Evolutionary conservation across 306 rosid genomes (phyloP).

Genomic region (Pterocarpus macrocarpus): DNA sequence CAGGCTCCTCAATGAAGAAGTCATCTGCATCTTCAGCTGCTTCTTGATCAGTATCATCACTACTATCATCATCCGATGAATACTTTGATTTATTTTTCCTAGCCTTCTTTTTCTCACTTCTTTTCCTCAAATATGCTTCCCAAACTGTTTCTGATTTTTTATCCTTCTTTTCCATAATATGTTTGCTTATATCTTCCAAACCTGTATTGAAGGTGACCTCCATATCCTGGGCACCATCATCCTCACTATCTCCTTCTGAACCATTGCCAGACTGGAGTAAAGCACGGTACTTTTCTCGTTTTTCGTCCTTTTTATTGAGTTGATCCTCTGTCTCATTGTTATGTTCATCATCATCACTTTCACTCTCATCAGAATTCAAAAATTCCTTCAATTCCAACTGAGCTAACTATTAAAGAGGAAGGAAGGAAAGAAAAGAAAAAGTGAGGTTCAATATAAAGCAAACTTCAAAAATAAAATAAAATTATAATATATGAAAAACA

Average conservation of each 20-base stretch:
- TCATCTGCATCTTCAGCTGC: constrained; percentile 69
- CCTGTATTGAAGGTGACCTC: constrained; percentile 94
- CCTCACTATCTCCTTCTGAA: constrained; percentile 70
- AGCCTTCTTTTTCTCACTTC: constrained; percentile 74
- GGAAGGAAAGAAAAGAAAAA: constrained; percentile 38
- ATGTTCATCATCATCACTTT: constrained; percentile 59
- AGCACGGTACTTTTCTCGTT: constrained; percentile 64
- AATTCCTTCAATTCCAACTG: constrained; percentile 78
- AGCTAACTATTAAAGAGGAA: constrained; percentile 59
- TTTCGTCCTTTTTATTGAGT: constrained; percentile 58
- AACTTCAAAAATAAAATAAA: constrained; percentile 29
- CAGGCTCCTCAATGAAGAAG: constrained; percentile 82
- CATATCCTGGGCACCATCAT: constrained; percentile 73
- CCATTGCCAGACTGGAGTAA: constrained; percentile 67
- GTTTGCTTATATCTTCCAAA: constrained; percentile 89
- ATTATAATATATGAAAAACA: neutral
- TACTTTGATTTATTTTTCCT: constrained; percentile 65
- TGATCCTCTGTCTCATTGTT: constrained; percentile 51
- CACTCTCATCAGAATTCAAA: constrained; percentile 82
- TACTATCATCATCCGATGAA: constrained; percentile 74
- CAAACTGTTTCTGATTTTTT: constrained; percentile 79
- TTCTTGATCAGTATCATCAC: constrained; percentile 66
- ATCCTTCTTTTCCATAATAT: constrained; percentile 81
- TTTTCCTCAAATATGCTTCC: constrained; percentile 79
- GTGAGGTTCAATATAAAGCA: constrained; percentile 31